Percentiles rank a stretch among this genome's conserved stretches.
Conservation (phyloP, 2,329 filamentous ascomycete species). For the Diaporthe vexans region DNA sequence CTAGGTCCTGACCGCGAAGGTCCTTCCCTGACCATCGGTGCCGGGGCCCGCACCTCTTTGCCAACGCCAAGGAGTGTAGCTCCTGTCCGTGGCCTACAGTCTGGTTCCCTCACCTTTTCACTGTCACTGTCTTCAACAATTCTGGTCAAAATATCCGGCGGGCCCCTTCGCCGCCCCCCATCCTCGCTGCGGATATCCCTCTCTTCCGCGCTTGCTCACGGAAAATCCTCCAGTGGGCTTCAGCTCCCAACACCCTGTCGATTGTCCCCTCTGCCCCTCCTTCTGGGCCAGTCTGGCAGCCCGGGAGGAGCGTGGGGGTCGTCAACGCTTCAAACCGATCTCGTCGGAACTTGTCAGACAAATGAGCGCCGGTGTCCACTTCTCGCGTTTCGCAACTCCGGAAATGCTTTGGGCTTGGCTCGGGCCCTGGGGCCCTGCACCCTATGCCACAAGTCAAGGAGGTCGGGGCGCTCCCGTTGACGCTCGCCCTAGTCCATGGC, state of each 20-base stretch:
- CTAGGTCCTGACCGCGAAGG: not conserved
- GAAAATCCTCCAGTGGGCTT: conserved; percentile 7
- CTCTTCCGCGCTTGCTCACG: conserved; percentile 19
- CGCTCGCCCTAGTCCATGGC: not conserved
- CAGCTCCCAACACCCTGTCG: conserved; percentile 1
- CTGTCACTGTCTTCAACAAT: conserved; percentile 25
- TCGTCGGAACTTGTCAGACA: conserved; percentile 34
- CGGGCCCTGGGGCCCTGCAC: conserved; percentile 10
- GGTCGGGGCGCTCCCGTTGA: conserved; percentile 23
- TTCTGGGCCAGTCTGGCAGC: conserved; percentile 12
- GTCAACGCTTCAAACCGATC: conserved; percentile 35
- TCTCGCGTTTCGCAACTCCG: conserved; percentile 43
- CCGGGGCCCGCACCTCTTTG: conserved; percentile 23
- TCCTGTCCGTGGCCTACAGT: conserved; percentile 16
- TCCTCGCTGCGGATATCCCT: conserved; percentile 8
- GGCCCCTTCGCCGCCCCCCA: conserved; percentile 20
- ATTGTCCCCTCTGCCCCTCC: not conserved
- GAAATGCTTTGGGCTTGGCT: conserved; percentile 33
- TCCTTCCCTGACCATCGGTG: not conserved
- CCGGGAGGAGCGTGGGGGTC: conserved; percentile 22
- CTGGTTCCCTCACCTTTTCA: conserved; percentile 7
- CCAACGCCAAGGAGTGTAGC: conserved; percentile 23
- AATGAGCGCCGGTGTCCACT: conserved; percentile 38
- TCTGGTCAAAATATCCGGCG: conserved; percentile 25
- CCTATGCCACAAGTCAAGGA: not conserved